phyloP scores from a whole-genome alignment of 768 basidiomycete species.

The Strobilomyces dryophilus region DNA sequence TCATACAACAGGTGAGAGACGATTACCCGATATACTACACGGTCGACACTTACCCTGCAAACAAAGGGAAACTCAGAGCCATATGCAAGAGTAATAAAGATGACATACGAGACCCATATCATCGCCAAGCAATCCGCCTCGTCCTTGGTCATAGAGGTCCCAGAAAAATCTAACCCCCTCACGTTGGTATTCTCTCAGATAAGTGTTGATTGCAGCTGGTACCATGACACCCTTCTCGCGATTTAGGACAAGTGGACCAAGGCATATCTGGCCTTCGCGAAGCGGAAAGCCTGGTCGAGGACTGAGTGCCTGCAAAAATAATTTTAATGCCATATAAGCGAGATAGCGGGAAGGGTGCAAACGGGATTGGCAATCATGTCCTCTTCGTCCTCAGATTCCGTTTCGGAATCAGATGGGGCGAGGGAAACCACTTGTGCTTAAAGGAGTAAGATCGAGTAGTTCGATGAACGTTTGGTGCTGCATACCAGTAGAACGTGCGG shows the following conservation, averaged over 20 bases:
- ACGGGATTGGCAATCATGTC: slow-evolving; percentile 28
- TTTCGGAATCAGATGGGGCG: slow-evolving; percentile 31
- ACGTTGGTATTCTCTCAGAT: slow-evolving; percentile 87
- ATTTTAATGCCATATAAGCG: not conserved
- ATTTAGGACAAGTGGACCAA: slow-evolving; percentile 52
- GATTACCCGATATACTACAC: not conserved
- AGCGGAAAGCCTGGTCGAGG: slow-evolving; percentile 57
- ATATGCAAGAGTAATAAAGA: not conserved
- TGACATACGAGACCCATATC: slow-evolving; percentile 82
- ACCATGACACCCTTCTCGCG: slow-evolving; percentile 43
- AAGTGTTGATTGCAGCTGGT: slow-evolving; percentile 73
- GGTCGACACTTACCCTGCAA: slow-evolving; percentile 24
- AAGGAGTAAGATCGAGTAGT: not conserved
- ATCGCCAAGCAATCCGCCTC: slow-evolving; percentile 86
- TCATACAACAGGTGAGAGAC: slow-evolving; percentile 4
- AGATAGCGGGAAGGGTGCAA: slow-evolving; percentile 9
- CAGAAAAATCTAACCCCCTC: slow-evolving; percentile 84
- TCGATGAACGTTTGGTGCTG: slow-evolving; percentile 11
- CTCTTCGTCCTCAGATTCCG: slow-evolving; percentile 43
- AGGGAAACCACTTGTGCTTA: slow-evolving; percentile 1
- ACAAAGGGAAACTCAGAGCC: not conserved
- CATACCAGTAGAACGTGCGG: slow-evolving; percentile 10
- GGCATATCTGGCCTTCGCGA: slow-evolving; percentile 36
- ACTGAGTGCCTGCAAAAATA: slow-evolving; percentile 31
- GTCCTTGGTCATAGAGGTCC: slow-evolving; percentile 57